Evolutionary conservation across 2,329 filamentous ascomycete genomes (phyloP).

Genomic region (Torrubiella hemipterigena): DNA sequence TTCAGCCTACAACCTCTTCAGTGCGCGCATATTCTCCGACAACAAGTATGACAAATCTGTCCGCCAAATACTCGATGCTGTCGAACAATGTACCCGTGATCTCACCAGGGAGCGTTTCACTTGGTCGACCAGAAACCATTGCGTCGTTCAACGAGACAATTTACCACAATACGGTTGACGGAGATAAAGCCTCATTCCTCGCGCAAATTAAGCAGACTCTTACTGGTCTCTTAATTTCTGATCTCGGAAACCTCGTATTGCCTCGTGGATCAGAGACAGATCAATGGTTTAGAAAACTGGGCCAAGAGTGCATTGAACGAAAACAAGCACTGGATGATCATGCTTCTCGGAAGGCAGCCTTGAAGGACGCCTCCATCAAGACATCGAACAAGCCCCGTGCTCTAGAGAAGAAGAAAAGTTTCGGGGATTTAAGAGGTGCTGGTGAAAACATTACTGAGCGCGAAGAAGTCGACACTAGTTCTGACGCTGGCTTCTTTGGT

Average conservation of each 20-base stretch:
- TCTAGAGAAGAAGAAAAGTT: slow-evolving; percentile 57
- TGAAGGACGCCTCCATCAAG: slow-evolving; percentile 25
- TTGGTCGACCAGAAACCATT: slow-evolving; percentile 50
- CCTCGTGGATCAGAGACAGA: slow-evolving; percentile 89
- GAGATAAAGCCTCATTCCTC: slow-evolving; percentile 70
- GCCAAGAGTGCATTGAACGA: slow-evolving; percentile 52
- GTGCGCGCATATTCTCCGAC: slow-evolving; percentile 50
- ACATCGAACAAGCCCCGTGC: slow-evolving; percentile 36
- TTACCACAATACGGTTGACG: slow-evolving; percentile 45
- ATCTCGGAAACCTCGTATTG: slow-evolving; percentile 78
- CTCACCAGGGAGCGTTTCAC: slow-evolving; percentile 33
- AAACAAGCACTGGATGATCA: slow-evolving; percentile 42
- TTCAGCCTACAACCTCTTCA: slow-evolving; percentile 53
- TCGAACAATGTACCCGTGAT: slow-evolving; percentile 27
- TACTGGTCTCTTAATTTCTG: slow-evolving; percentile 76
- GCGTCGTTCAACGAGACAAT: slow-evolving; percentile 58
- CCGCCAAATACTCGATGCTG: slow-evolving; percentile 33
- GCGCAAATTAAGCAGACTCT: slow-evolving; percentile 66
- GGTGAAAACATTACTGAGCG: slow-evolving; percentile 27
- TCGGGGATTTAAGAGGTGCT: slow-evolving; percentile 47
- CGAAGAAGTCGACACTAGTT: neutral
- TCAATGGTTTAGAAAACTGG: slow-evolving; percentile 64
- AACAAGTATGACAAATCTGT: slow-evolving; percentile 47
- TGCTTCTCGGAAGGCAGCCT: slow-evolving; percentile 24
- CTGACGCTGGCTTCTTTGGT: neutral